Base-by-base conservation (phyloP, 2,329 filamentous ascomycete species). In the Colletotrichum noveboracense region DNA sequence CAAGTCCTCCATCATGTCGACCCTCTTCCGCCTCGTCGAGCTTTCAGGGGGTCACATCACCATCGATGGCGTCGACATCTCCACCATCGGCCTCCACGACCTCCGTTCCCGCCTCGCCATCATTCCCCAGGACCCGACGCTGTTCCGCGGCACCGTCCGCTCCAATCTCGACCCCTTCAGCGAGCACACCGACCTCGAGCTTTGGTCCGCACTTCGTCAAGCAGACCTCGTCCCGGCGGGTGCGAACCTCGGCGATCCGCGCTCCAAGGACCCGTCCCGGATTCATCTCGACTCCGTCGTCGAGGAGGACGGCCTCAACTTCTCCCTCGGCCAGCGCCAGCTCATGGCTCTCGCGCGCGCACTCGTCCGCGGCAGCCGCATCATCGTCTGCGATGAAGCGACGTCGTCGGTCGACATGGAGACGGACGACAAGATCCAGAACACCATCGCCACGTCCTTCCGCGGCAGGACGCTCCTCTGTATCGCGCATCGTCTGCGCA, bases 351-450 rank as follows among this genome's bases (percentile, higher is more conserved):
- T 99, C 2, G 96, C 96, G 0, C 93, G 97, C 1, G 97, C 97
- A 0, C 91, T 99, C 4, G 96, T 98, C 6, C 93, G 96, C 48
- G 92, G 93, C 58, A 94, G 93, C 1, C 95, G 94, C 79, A 98
- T 98, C 85, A 98, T 98, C 80, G 93, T 99, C 66, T 98, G 96
- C 84, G 97, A 99, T 87, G 97, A 99, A 85, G 97, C 97, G 1
- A 99, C 97, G 0, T 95, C 93, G 2, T 94, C 92, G 0, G 96
- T 98, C 9, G 96, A 98, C 84, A 97, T 98, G 88, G 96, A 98
- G 82, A 98, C 96, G 5, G 97, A 99, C 82, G 94, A 95, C 85
- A 97, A 97, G 89, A 98, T 98, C 82, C 96, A 98, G 85, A 88
- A 89, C 71, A 98, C 96, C 5, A 98, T 98, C 84, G 93, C 95